Percentiles rank a stretch among this genome's conserved stretches.
Conservation (phyloP, 441 rosid genomes). For the Pelargonium australe region DNA sequence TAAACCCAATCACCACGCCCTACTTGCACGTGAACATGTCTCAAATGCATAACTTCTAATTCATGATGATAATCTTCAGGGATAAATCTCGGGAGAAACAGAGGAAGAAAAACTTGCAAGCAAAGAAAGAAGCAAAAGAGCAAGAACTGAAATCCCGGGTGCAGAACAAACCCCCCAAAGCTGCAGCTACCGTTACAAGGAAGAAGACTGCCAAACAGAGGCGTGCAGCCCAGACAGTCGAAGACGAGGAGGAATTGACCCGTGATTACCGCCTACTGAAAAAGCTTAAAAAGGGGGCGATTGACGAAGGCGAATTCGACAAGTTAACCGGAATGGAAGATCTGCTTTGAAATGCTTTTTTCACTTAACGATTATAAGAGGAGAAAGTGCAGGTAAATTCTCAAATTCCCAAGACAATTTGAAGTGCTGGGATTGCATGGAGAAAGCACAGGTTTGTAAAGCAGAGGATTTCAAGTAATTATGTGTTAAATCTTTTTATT, state of each 20-base stretch:
- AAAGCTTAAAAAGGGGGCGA: constrained; percentile 62
- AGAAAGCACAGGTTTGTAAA: no score
- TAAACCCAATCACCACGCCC: no score
- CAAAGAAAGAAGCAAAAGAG: constrained; percentile 47
- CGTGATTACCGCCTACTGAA: constrained; percentile 60
- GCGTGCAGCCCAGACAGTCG: constrained; percentile 62
- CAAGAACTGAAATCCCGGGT: constrained; percentile 37
- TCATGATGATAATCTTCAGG: constrained; percentile 32
- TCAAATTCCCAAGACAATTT: no score
- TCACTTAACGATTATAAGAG: no score
- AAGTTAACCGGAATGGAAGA: constrained; percentile 70
- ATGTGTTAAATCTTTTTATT: no score
- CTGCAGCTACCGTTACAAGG: constrained; percentile 32
- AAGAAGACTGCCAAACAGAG: constrained; percentile 89
- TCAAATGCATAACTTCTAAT: neutral
- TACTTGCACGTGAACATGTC: neutral
- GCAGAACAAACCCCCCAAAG: constrained; percentile 30
- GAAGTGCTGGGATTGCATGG: no score
- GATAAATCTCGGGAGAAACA: constrained; percentile 83
- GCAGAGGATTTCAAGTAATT: no score
- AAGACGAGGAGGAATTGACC: constrained; percentile 71
- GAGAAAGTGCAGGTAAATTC: no score
- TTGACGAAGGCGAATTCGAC: constrained; percentile 63
- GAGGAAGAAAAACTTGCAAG: constrained; percentile 57
- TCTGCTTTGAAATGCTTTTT: constrained; percentile 29